Conservation (phyloP, 805 yeast species). For the Kazachstania martiniae region DNA sequence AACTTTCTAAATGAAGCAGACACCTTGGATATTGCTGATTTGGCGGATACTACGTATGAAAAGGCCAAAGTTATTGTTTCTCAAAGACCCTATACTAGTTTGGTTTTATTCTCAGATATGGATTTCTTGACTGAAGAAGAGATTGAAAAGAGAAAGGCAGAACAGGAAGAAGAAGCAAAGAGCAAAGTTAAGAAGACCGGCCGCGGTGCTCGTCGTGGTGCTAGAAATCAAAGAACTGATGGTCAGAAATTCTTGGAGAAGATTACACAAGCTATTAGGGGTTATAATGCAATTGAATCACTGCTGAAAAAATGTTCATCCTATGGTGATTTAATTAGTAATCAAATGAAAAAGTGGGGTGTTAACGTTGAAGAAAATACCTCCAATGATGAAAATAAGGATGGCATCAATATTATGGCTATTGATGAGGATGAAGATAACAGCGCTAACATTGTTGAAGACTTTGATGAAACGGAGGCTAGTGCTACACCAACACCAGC, state of each 20-base stretch:
- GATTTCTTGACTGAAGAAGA: slow-evolving; percentile 36
- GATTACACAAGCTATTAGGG: slow-evolving; percentile 59
- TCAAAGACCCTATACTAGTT: slow-evolving; percentile 56
- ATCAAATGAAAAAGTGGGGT: slow-evolving; percentile 80
- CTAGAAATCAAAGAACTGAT: slow-evolving; percentile 39
- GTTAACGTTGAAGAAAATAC: slow-evolving; percentile 62
- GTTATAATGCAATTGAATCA: slow-evolving; percentile 93
- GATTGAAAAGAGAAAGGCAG: slow-evolving; percentile 14
- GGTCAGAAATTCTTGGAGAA: slow-evolving; percentile 71
- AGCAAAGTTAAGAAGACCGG: slow-evolving; percentile 10
- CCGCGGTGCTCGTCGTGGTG: slow-evolving; percentile 25
- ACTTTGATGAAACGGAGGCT: slow-evolving; percentile 21
- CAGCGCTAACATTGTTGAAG: slow-evolving; percentile 22
- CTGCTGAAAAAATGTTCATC: slow-evolving; percentile 72
- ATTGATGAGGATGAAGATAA: slow-evolving; percentile 24
- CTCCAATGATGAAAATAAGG: slow-evolving; percentile 35
- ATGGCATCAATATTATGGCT: slow-evolving; percentile 4
- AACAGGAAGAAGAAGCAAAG: slow-evolving; percentile 14
- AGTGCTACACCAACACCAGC: slow-evolving; percentile 15
- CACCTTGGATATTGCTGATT: slow-evolving; percentile 65
- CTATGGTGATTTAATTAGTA: slow-evolving; percentile 59
- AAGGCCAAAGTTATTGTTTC: slow-evolving; percentile 54
- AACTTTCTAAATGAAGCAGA: slow-evolving; percentile 74
- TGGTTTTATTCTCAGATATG: slow-evolving; percentile 49
- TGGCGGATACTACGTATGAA: slow-evolving; percentile 57